Base-by-base conservation (phyloP, 768 basidiomycete genomes). In the Candolleomyces aberdarensis region DNA sequence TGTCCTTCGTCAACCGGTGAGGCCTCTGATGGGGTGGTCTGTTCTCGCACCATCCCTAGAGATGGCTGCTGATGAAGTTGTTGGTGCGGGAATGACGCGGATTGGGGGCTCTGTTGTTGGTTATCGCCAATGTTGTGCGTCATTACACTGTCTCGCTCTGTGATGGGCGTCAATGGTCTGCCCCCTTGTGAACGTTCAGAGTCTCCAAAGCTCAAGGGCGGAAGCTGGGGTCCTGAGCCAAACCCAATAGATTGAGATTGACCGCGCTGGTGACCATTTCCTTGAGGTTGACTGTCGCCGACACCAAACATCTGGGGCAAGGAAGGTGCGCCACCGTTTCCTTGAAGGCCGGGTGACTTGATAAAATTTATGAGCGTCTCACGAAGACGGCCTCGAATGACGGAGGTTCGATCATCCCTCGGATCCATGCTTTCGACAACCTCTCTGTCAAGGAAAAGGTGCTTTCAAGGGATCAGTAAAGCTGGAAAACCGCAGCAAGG, bases 401-500 rank as follows among this genome's bases (percentile, higher is more conserved):
- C 74, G 3, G 91, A 88, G 6, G 91, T 92, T n/a, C 83, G 82
- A 64, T 92, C 89, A 55, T 91, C 85, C 56, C 88, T 79, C 50
- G 86, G 88, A 69, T 94, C 90, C 66, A 92, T 75, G n/a, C 74
- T 74, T 71, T 94, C 88, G 11, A 90, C 93, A 15, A 84, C 73
- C 64, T 94, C 93, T 56, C 94, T 86, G 60, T 94, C 91, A 58
- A 97, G 80, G 80, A 98, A 97, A 20, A 97, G 83, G 56, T 85
- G 81, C 92, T 96, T 65, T 10, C 58, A 41, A 41, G 60, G 41
- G 47, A 49, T 41, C 70, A 50, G n/a, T 22, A 47, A 31, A 53
- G 29, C 19, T n/a, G 39, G 20, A 9, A 9, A 20, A 26, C 26
- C 26, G n/a, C 17, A 47, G 20, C 36, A 59, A 36, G 59, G 15